These are phyloP conservation scores for Boletus edulis DNA, from an alignment of 768 basidiomycete species.

Conservation along the genomic window DNA sequence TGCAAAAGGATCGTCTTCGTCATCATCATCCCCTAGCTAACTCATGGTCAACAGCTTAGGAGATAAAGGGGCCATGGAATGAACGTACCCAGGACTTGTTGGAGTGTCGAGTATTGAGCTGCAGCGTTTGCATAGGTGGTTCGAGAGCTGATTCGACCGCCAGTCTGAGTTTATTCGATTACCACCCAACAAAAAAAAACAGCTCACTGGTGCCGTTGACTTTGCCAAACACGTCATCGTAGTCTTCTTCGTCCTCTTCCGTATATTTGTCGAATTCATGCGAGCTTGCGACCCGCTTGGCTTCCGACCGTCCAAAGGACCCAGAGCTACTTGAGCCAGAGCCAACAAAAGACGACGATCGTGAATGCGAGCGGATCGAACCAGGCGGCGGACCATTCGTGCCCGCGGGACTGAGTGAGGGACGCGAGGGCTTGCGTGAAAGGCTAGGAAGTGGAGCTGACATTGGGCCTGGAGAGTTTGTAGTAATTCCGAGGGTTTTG, in stretches of 20 bases:
- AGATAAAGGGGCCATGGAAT: slow-evolving; percentile 1
- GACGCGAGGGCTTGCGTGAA: slow-evolving; percentile 50
- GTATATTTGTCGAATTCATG: slow-evolving; percentile 82
- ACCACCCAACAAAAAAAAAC: neutral
- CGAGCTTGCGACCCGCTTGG: slow-evolving; percentile 50
- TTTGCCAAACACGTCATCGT: slow-evolving; percentile 92
- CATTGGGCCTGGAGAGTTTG: slow-evolving; percentile 53
- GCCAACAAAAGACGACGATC: slow-evolving; percentile 56
- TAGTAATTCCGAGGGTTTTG: slow-evolving; percentile 63
- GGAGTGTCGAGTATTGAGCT: slow-evolving; percentile 82
- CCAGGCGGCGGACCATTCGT: slow-evolving; percentile 24
- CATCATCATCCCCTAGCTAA: slow-evolving; percentile 78
- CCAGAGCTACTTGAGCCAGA: slow-evolving; percentile 39
- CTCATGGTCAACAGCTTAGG: neutral
- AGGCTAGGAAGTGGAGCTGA: slow-evolving; percentile 67
- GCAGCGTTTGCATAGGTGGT: slow-evolving; percentile 68
- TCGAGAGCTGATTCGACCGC: slow-evolving; percentile 43
- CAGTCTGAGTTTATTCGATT: neutral
- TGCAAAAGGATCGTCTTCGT: slow-evolving; percentile 96
- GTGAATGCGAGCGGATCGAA: slow-evolving; percentile 45
- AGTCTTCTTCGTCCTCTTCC: slow-evolving; percentile 89
- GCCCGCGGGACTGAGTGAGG: slow-evolving; percentile 47
- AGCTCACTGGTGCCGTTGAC: slow-evolving; percentile 63
- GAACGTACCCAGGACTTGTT: slow-evolving; percentile 81
- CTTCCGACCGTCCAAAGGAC: slow-evolving; percentile 69